These are phyloP conservation scores for Kluyveromyces aestuarii DNA, from an alignment of 805 yeast species.

Conservation along the genomic window DNA sequence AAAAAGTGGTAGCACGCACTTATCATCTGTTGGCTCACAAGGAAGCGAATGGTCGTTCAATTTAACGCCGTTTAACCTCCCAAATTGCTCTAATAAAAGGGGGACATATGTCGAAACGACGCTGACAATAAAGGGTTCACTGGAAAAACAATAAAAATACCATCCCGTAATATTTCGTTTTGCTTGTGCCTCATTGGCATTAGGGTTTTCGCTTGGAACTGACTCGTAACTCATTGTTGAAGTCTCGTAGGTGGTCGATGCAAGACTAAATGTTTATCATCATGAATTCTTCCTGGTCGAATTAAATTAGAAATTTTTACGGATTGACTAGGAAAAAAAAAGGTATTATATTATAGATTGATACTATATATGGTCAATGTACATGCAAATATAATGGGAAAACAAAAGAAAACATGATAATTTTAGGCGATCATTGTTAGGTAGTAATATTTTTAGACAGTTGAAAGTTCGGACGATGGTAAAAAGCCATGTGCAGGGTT, in stretches of 20 bases:
- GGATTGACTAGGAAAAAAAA: background rate
- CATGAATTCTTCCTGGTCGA: background rate
- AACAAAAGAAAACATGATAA: background rate
- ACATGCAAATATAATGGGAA: background rate
- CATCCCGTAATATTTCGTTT: conserved; percentile 45
- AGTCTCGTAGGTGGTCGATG: background rate
- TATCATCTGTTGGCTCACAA: conserved; percentile 32
- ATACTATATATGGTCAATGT: background rate
- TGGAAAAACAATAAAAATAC: conserved; percentile 65
- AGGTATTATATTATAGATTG: background rate
- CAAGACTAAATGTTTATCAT: background rate
- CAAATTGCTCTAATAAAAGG: conserved; percentile 58
- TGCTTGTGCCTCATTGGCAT: conserved; percentile 15
- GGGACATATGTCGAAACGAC: conserved; percentile 77
- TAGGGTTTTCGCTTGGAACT: conserved; percentile 1
- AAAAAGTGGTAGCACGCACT: conserved; percentile 39
- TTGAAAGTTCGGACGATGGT: background rate
- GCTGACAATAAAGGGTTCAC: conserved; percentile 73
- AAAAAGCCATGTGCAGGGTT: background rate
- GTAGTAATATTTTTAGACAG: background rate
- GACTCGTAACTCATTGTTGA: conserved; percentile 6
- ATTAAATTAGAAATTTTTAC: no score
- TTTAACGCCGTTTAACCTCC: conserved; percentile 62
- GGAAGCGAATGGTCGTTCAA: conserved; percentile 48
- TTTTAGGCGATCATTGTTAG: background rate